These are phyloP conservation scores for Oidiodendron maius DNA, from an alignment of 495 filamentous ascomycete genomes.

Conservation along the genomic window DNA sequence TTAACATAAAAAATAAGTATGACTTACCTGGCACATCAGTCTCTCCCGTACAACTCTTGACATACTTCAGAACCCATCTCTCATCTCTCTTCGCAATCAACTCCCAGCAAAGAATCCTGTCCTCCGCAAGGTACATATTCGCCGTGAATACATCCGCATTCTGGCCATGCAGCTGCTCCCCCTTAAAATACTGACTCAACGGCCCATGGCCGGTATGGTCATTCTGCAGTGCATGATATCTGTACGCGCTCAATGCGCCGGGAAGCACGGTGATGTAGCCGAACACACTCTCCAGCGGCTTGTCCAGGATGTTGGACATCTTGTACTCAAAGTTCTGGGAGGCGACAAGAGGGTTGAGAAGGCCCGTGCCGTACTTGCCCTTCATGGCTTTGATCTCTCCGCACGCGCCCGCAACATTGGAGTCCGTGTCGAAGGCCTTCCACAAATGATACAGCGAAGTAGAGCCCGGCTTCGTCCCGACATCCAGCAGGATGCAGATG, in stretches of 20 bases:
- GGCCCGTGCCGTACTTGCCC: slow-evolving; percentile 71
- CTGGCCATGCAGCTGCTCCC: slow-evolving; percentile 92
- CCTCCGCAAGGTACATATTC: slow-evolving; percentile 98
- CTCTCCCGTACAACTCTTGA: slow-evolving; percentile 90
- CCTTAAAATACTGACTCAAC: slow-evolving; percentile 98
- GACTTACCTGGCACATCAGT: slow-evolving; percentile 89
- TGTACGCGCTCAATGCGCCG: slow-evolving; percentile 89
- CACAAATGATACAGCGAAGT: slow-evolving; percentile 95
- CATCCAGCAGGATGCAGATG: slow-evolving; percentile 93
- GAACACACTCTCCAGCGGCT: slow-evolving; percentile 94
- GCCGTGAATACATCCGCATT: slow-evolving; percentile 98
- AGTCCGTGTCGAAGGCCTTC: slow-evolving; percentile 98
- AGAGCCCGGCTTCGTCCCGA: slow-evolving; percentile 82
- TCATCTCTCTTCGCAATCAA: slow-evolving; percentile 92
- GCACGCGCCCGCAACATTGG: slow-evolving; percentile 91
- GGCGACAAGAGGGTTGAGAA: slow-evolving; percentile 92
- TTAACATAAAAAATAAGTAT: neutral
- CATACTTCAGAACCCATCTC: slow-evolving; percentile 96
- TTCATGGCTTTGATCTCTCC: slow-evolving; percentile 97
- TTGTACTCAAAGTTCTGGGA: slow-evolving; percentile 99
- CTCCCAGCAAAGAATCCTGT: slow-evolving; percentile 99
- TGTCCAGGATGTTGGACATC: slow-evolving; percentile 98
- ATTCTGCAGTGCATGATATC: slow-evolving; percentile 96
- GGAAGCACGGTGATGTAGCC: slow-evolving; percentile 97
- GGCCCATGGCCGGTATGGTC: slow-evolving; percentile 94